Evolutionary conservation across 2,329 filamentous ascomycete species (phyloP).

Genomic region (Cladosporium austrohemisphaericum): DNA sequence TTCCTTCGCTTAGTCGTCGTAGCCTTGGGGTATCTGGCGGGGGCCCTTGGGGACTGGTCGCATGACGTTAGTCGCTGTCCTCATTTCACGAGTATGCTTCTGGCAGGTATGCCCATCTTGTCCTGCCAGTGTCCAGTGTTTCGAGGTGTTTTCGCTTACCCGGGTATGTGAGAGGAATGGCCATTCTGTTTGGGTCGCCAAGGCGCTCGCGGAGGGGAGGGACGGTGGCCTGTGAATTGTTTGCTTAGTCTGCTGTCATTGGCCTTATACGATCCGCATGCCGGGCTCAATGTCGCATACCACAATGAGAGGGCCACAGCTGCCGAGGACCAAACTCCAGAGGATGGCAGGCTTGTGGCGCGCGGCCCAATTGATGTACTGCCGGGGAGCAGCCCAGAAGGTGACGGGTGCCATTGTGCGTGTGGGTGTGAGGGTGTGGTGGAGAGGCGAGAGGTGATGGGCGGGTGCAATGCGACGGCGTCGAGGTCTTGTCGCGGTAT

Average conservation of each 20-base stretch:
- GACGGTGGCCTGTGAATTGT: slow-evolving; percentile 49
- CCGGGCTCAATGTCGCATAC: slow-evolving; percentile 25
- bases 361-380: slow-evolving; percentile 83
- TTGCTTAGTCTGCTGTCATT: slow-evolving; percentile 12
- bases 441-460: neutral
- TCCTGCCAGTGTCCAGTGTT: too few relatives aligned
- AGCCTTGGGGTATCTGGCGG: slow-evolving; percentile 43
- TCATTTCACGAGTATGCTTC: too few relatives aligned
- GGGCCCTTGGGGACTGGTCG: slow-evolving; percentile 45
- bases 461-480: too few relatives aligned
- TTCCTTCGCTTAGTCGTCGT: slow-evolving; percentile 38
- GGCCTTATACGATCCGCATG: too few relatives aligned
- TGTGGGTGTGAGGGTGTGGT: slow-evolving; percentile 28
- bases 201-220: slow-evolving; percentile 69
- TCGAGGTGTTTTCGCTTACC: slow-evolving; percentile 59
- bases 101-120: too few relatives aligned
- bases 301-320: slow-evolving; percentile 66
- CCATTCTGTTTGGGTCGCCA: slow-evolving; percentile 68
- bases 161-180: slow-evolving; percentile 86
- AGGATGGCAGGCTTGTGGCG: slow-evolving; percentile 89
- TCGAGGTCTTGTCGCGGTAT: neutral
- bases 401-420: slow-evolving; percentile 62
- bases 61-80: neutral
- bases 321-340: slow-evolving; percentile 75
- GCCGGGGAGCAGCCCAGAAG: slow-evolving; percentile 81